Base-by-base conservation (phyloP, 2,329 filamentous ascomycete species). In the Grosmannia huntii region DNA sequence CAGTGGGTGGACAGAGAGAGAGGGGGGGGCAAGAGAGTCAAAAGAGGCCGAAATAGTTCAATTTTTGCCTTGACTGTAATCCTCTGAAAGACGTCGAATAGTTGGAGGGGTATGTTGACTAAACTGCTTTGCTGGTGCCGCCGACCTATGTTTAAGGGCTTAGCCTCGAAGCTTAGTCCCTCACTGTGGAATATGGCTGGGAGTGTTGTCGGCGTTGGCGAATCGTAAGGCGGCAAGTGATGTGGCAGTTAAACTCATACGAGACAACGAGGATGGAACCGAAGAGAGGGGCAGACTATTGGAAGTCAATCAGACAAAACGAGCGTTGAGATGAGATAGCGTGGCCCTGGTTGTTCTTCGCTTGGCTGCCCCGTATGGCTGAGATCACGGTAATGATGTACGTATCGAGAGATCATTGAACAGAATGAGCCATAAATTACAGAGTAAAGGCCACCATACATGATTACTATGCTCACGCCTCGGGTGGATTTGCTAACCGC, bases 201-300 rank as follows among this genome's bases (percentile, higher is more conserved):
- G 25, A 11, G 38, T 55, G 12, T 44, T 27, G 53, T 49, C 16
- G 27, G n/a, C 23, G n/a, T 51, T 21, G 55, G 48, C 55, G 55
- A 57, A 51, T 57, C 55, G 55, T 23, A 57, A 38, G 9, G 23
- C 19, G 25, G 21, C 46, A 56, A 48, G 31, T 56, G 55, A 56
- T 56, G 46, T 27, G 55, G 46, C 38, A 27, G 5, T n/a, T 23
- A 31, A 28, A 31, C 55, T 21, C 28, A 5, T 4, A 23, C 11
- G 38, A 23, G 50, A 21, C 28, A 19, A n/a, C 19, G 16, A 44
- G 19, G 41, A 44, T 5, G 19, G 25, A 5, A 27, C 25, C 19
- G 49, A 9, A 19, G 19, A n/a, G 41, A n/a, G 41, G 41, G 19
- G 41, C 16, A n/a, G 41, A 4, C 7, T 16, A 19, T n/a, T 44